A percentile compares a stretch with the other conserved stretches of the same genome.
Evolutionary conservation across 352 stramenopile species (phyloP).

Genomic region (Thraustochytrium aureum): DNA sequence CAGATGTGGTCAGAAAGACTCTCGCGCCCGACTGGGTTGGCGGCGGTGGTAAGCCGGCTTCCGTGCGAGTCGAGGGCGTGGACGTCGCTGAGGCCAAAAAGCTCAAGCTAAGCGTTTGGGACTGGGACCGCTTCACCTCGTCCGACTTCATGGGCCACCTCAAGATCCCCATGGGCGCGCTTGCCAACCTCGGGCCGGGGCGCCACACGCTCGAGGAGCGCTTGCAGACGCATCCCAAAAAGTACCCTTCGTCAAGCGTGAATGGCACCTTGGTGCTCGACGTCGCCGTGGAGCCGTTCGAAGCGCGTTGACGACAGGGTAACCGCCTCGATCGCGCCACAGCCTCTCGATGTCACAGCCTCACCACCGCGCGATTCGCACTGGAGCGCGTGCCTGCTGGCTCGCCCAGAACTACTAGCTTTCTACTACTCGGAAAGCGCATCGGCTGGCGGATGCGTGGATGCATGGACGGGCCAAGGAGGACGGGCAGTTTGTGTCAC

Average conservation of each 20-base stretch:
- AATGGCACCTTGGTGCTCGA: not conserved
- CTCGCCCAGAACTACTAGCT: too few species aligned
- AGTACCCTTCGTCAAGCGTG: not conserved
- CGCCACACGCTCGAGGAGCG: not conserved
- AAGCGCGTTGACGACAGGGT: too few species aligned
- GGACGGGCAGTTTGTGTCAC: too few species aligned
- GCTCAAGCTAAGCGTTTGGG: not conserved
- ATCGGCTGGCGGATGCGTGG: too few species aligned
- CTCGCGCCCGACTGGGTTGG: not conserved
- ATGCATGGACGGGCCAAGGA: too few species aligned
- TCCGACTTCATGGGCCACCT: constrained; percentile 6
- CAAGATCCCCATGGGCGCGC: constrained; percentile 6
- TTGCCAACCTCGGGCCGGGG: not conserved
- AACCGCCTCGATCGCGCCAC: too few species aligned
- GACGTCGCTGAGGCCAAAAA: constrained; percentile 7
- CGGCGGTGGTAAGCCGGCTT: not conserved
- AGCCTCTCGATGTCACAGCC: too few species aligned
- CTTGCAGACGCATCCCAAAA: not conserved
- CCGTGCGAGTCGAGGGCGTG: not conserved
- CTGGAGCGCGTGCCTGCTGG: too few species aligned
- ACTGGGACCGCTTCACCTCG: constrained; percentile 3
- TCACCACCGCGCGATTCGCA: too few species aligned
- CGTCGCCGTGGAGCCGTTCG: not conserved
- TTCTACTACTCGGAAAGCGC: too few species aligned
- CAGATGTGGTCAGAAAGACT: not conserved